A percentile compares a stretch with the other conserved stretches of the same genome.
These are phyloP conservation scores for Panaeolus papilionaceus DNA, from an alignment of 768 basidiomycete genomes.

Conservation along the genomic window DNA sequence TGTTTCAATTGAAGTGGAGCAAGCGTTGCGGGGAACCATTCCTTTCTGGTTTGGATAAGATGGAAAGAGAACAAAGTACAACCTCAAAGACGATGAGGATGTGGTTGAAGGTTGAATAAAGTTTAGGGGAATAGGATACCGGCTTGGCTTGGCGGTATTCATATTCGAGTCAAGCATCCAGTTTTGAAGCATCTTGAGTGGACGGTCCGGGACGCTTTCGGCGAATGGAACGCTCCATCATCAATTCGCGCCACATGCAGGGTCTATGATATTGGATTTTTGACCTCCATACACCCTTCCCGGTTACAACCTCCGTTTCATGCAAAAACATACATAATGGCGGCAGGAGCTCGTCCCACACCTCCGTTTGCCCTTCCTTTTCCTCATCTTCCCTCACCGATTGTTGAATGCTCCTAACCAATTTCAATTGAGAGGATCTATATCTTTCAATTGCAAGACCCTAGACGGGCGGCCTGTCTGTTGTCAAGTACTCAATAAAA, in stretches of 20 bases:
- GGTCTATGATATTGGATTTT: not conserved
- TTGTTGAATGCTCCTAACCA: not conserved
- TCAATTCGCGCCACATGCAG: not conserved
- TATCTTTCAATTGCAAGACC: not conserved
- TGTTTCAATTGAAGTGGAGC: not conserved
- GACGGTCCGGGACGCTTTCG: not conserved
- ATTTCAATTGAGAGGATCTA: not conserved
- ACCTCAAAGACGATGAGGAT: not conserved
- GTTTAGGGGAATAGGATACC: not conserved
- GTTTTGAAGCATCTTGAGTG: not conserved
- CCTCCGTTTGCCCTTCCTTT: not conserved
- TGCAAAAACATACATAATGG: not conserved
- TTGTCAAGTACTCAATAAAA: not conserved
- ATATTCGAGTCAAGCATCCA: not conserved
- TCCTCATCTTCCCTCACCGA: not conserved
- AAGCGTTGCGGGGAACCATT: not conserved
- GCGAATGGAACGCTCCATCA: not conserved
- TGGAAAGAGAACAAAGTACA: not conserved
- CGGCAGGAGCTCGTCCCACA: not conserved
- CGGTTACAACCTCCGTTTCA: not conserved
- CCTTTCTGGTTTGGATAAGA: not conserved
- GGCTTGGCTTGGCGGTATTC: not conserved
- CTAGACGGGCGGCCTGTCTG: not conserved
- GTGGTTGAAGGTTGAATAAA: no score
- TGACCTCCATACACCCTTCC: not conserved